phyloP scores from a whole-genome alignment of 2,329 filamentous ascomycete genomes.

The Leptographium flavum region DNA sequence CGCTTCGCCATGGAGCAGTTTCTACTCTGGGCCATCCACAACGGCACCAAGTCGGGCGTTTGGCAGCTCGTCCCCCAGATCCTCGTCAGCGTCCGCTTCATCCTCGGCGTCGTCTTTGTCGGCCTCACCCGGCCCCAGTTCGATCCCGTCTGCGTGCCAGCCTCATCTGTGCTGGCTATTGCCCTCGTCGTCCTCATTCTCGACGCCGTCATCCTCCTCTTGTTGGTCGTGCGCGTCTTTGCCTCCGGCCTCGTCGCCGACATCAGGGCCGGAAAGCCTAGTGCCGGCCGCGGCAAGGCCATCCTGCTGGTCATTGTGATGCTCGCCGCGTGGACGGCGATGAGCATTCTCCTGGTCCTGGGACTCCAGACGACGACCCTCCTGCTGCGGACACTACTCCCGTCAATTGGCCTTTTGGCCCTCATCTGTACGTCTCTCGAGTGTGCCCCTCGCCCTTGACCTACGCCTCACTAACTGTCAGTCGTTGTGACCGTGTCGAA shows the following conservation, averaged over 20 bases:
- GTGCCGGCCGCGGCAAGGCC: constrained; percentile 22
- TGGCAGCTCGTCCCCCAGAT: constrained; percentile 29
- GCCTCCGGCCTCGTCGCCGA: constrained; percentile 21
- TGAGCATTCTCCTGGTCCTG: constrained; percentile 36
- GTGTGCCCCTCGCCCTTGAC: not conserved
- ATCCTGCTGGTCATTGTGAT: constrained; percentile 27
- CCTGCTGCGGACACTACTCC: constrained; percentile 32
- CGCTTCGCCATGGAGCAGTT: constrained; percentile 39
- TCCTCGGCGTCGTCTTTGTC: constrained; percentile 39
- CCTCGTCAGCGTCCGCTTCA: constrained; percentile 31
- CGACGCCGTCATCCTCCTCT: constrained; percentile 29
- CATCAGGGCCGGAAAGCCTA: constrained; percentile 15
- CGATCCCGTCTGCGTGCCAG: constrained; percentile 35
- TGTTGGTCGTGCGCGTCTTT: constrained; percentile 27
- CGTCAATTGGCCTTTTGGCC: constrained; percentile 33
- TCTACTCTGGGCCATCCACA: constrained; percentile 35
- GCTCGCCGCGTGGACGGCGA: constrained; percentile 37
- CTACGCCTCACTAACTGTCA: constrained; percentile 7
- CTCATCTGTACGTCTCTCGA: constrained; percentile 28
- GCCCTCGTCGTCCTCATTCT: constrained; percentile 28
- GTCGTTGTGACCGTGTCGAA: constrained; percentile 26
- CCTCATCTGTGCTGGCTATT: constrained; percentile 27
- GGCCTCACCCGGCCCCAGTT: constrained; percentile 39
- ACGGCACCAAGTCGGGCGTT: constrained; percentile 17
- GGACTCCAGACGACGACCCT: constrained; percentile 29